Conservation (phyloP, 495 filamentous ascomycete genomes). For the Penicillium longicatenatum region DNA sequence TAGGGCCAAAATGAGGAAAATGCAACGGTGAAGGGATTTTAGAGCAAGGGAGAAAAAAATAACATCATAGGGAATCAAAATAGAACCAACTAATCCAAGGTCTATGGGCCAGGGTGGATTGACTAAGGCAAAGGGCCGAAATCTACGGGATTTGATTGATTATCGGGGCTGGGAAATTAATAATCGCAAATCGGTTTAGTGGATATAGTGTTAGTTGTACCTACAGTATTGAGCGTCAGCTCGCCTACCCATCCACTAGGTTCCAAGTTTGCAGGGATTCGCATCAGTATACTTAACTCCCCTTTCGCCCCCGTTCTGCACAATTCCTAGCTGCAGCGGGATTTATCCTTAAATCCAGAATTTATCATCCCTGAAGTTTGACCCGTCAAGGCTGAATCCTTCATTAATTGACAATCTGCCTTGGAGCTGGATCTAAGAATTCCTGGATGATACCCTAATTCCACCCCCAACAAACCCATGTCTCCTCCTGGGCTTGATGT, state of each 20-base stretch:
- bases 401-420: too few relatives aligned
- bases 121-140: constrained; percentile 8
- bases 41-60: not conserved
- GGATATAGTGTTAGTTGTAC: not conserved
- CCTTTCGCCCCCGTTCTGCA: not conserved
- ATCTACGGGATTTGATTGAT: constrained; percentile 16
- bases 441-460: too few relatives aligned
- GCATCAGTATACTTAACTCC: not conserved
- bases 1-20: not conserved
- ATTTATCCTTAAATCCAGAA: constrained; percentile 3
- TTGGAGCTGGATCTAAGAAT: not conserved
- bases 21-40: not conserved
- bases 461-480: too few relatives aligned
- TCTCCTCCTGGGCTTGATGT: too few relatives aligned
- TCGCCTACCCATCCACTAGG: not conserved
- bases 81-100: not conserved
- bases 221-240: not conserved
- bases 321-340: not conserved
- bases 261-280: not conserved
- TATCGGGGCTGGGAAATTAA: not conserved
- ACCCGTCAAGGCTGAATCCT: not conserved
- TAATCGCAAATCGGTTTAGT: not conserved
- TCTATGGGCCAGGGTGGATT: not conserved
- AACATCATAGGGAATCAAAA: not conserved
- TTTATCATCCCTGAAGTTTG: not conserved